Evolutionary conservation across 768 basidiomycete species (phyloP).

Genomic region (Hydnum rufescens): DNA sequence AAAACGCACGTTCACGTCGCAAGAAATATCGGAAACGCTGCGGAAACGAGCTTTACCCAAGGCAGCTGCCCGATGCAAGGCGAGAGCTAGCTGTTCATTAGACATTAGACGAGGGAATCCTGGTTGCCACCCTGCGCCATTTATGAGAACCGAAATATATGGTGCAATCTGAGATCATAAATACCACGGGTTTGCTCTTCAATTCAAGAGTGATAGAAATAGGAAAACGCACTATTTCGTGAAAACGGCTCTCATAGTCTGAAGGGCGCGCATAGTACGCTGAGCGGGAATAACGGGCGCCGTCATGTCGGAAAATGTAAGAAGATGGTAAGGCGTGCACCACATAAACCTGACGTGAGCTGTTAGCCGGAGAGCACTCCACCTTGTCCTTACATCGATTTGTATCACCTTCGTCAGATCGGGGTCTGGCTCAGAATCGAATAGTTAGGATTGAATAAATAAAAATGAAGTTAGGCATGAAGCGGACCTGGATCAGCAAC

Average conservation of each 20-base stretch:
- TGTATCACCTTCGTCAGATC: slow-evolving; percentile 33
- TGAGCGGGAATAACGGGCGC: slow-evolving; percentile 31
- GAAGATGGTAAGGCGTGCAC: slow-evolving; percentile 38
- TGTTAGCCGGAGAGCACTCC: neutral
- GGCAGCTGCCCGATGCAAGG: slow-evolving; percentile 29
- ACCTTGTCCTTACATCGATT: no score
- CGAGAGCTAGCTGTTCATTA: slow-evolving; percentile 34
- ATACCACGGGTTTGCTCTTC: neutral
- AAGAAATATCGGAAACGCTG: slow-evolving; percentile 73
- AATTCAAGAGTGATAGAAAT: neutral
- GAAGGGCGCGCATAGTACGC: slow-evolving; percentile 61
- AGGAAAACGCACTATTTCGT: slow-evolving; percentile 30
- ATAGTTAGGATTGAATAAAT: neutral
- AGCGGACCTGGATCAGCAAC: slow-evolving; percentile 31
- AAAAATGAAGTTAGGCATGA: neutral
- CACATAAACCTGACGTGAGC: slow-evolving; percentile 41
- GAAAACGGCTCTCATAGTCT: slow-evolving; percentile 46
- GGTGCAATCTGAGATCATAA: slow-evolving; percentile 43
- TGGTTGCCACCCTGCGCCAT: slow-evolving; percentile 70
- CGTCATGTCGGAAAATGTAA: slow-evolving; percentile 41
- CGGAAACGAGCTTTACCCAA: slow-evolving; percentile 33
- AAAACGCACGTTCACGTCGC: slow-evolving; percentile 48
- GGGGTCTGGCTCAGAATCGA: slow-evolving; percentile 22
- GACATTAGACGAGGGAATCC: slow-evolving; percentile 65
- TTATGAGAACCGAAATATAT: slow-evolving; percentile 65